Conservation (phyloP, 768 basidiomycete genomes). For the Auricularia cornea region DNA sequence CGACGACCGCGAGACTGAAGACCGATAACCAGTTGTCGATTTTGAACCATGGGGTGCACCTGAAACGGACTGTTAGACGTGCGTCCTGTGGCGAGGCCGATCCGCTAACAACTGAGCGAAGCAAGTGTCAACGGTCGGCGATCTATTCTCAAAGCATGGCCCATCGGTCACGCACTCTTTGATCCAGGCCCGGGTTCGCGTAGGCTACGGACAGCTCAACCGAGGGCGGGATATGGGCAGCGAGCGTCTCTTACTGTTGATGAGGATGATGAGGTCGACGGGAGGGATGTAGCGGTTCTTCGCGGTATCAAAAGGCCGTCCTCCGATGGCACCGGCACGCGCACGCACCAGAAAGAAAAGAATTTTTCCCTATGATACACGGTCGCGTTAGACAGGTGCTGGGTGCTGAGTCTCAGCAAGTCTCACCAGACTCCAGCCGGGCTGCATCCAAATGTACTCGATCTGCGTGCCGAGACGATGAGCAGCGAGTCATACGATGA, state of each 20-base stretch:
- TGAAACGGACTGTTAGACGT: background rate
- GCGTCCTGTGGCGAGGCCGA: background rate
- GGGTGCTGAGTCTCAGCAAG: background rate
- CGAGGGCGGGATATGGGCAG: no score
- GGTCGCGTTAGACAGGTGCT: background rate
- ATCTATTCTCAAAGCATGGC: background rate
- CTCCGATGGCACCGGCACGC: background rate
- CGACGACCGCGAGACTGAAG: background rate
- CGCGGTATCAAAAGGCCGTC: background rate
- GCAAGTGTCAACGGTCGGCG: background rate
- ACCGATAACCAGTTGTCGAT: background rate
- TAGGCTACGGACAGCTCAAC: background rate
- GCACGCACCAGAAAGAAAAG: background rate
- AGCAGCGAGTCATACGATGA: no score
- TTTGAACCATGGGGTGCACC: background rate
- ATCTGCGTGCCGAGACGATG: background rate
- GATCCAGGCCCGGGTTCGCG: background rate
- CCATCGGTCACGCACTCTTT: background rate
- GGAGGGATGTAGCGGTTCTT: background rate
- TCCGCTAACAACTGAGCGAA: background rate
- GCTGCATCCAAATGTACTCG: background rate
- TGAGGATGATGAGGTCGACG: background rate
- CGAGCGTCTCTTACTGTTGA: background rate
- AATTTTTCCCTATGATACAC: background rate
- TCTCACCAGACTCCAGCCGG: background rate